Evolutionary conservation across 306 rosid genomes (phyloP), one percentile per base, ranked within the genome.

Genomic region (Prunus mume): DNA sequence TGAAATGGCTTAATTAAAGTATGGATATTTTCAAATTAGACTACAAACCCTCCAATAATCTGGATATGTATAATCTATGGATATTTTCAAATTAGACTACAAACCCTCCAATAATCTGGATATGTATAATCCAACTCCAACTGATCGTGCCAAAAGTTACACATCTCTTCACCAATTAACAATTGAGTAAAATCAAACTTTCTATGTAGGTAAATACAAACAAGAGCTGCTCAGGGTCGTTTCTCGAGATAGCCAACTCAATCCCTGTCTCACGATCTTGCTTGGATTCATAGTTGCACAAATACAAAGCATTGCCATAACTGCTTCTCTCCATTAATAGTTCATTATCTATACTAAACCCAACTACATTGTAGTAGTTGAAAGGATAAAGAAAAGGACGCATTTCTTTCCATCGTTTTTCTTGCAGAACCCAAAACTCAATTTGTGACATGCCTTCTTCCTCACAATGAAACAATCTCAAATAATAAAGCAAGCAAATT

Each of bases 121-220:
- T 47, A 47, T 12, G 34, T 32, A 11, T 46, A 46, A 30, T 4
- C 34, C 34, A 30, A 4, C 34, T 45, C 50, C 50, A 9, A 45
- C 50, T 46, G 10, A 14, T 46, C 50, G 3, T 46, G 50, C 3
- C 50, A 46, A 2, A 46, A 46, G 13, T 46, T 46, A 2, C 13
- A 46, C 50, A 46, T 46, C 50, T 46, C 13, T 52, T 4, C 19
- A 52, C n/a, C n/a, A 52, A 15, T 14, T 25, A 32, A 17, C 18
- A 38, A n/a, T 65, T 65, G 51, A n/a, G 70, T 34, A 38, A 65
- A 8, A 34, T 49, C 51, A 67, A 20, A 67, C 71, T 67, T 43
- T 67, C 71, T 67, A 15, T 12, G 71, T 41, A 67, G 5, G 71
- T 20, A 41, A 67, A 12, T 43, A 20, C 71, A 67, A 10, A 67